Evolutionary conservation across 2,329 filamentous ascomycete genomes (phyloP).

Genomic region (Lanzia echinophila): DNA sequence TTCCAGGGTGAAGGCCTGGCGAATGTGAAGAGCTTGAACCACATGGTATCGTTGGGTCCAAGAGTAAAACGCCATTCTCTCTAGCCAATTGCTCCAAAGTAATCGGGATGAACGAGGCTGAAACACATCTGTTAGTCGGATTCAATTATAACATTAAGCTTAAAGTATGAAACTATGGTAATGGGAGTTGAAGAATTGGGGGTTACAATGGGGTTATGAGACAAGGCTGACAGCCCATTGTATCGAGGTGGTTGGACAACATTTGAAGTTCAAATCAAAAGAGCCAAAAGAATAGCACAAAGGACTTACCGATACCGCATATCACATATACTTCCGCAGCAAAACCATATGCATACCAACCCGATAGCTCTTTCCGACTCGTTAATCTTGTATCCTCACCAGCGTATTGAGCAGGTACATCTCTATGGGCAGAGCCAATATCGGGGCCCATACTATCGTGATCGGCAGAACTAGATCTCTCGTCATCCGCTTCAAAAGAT

Average conservation of each 20-base stretch:
- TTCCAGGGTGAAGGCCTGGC: constrained; percentile 10
- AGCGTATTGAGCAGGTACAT: constrained; percentile 48
- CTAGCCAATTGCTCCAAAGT: constrained; percentile 88
- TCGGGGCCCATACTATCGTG: constrained; percentile 31
- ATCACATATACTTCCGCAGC: constrained; percentile 95
- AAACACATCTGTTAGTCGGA: constrained; percentile 14
- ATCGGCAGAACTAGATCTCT: constrained; percentile 43
- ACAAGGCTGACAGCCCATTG: not conserved
- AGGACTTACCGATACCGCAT: constrained; percentile 67
- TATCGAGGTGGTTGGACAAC: not conserved
- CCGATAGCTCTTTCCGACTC: constrained; percentile 76
- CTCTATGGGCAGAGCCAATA: constrained; percentile 25
- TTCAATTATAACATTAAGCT: not conserved
- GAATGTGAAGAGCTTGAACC: constrained; percentile 32
- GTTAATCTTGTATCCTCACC: constrained; percentile 88
- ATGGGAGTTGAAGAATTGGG: constrained; percentile 1
- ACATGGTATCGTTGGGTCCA: constrained; percentile 71
- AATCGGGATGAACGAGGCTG: constrained; percentile 92
- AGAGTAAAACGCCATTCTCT: constrained; percentile 81
- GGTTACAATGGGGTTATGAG: not conserved
- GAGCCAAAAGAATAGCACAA: not conserved
- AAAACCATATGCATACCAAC: constrained; percentile 96
- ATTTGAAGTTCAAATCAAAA: not conserved
- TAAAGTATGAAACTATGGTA: constrained; percentile 2
- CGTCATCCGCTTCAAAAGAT: constrained; percentile 65